Percentiles rank a stretch among this genome's conserved stretches.
These are phyloP conservation scores for Annulohypoxylon nitens DNA, from an alignment of 495 filamentous ascomycete genomes.

Conservation along the genomic window DNA sequence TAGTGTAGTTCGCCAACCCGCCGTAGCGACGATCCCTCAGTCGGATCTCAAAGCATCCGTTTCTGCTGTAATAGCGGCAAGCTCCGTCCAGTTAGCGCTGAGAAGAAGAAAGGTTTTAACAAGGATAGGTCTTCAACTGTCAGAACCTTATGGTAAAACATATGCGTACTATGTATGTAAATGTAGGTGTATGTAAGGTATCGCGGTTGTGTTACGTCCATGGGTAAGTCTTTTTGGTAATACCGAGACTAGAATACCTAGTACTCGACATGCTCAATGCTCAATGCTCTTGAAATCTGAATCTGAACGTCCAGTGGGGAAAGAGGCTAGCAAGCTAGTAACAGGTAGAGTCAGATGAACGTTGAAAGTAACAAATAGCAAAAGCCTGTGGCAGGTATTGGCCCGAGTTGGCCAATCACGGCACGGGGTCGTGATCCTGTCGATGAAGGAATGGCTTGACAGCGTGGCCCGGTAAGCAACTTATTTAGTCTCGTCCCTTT, in stretches of 20 bases:
- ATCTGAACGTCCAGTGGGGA: slow-evolving; percentile 21
- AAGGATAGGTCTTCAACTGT: slow-evolving; percentile 18
- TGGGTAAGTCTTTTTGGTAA: slow-evolving; percentile 13
- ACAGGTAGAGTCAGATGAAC: slow-evolving; percentile 42
- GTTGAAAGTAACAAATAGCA: slow-evolving; percentile 37
- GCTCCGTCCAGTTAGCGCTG: slow-evolving; percentile 15
- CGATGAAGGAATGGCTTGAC: slow-evolving; percentile 46
- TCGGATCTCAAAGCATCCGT: slow-evolving; percentile 43
- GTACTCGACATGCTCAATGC: too few relatives aligned
- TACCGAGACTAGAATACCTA: slow-evolving; percentile 3
- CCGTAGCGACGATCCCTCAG: slow-evolving; percentile 34
- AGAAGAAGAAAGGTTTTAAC: slow-evolving; percentile 9
- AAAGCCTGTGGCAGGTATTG: slow-evolving; percentile 27
- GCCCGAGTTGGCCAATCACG: slow-evolving; percentile 37
- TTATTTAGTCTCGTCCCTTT: slow-evolving; percentile 45
- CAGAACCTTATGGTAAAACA: slow-evolving; percentile 21
- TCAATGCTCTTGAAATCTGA: too few relatives aligned
- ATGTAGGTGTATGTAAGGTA: slow-evolving; percentile 3
- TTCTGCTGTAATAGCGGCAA: slow-evolving; percentile 32
- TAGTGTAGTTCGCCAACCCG: slow-evolving; percentile 30
- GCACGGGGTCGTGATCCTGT: slow-evolving; percentile 30
- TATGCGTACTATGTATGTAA: slow-evolving; percentile 4
- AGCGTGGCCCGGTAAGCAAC: slow-evolving; percentile 49
- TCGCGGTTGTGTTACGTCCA: slow-evolving; percentile 11
- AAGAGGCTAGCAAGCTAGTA: slow-evolving; percentile 3